phyloP scores from a whole-genome alignment of 2,329 filamentous ascomycete species.

The Sordariomycetes sp. region DNA sequence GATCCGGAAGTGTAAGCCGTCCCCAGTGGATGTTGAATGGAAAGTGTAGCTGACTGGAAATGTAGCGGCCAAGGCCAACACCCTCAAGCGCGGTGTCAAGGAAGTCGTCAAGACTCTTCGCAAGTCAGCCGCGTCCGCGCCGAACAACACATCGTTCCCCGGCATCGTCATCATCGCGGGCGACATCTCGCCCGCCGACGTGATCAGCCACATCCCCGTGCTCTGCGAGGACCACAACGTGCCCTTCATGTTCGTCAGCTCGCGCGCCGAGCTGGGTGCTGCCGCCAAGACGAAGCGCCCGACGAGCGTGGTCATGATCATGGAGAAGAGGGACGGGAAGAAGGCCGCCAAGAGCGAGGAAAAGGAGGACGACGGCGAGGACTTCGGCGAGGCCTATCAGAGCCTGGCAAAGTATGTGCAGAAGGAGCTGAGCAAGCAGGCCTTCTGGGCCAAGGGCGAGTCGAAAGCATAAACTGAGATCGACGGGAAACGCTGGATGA shows the following conservation, averaged over 20 bases:
- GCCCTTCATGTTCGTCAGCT: conserved; percentile 91
- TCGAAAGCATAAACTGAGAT: conserved; percentile 13
- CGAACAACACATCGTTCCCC: conserved; percentile 53
- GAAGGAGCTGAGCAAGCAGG: conserved; percentile 55
- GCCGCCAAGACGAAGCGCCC: conserved; percentile 93
- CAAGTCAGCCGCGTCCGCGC: conserved; percentile 70
- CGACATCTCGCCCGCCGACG: conserved; percentile 97
- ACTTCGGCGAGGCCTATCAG: conserved; percentile 55
- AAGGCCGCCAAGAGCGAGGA: conserved; percentile 35
- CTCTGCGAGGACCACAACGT: conserved; percentile 98
- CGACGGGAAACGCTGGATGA: neutral
- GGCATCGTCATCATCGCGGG: conserved; percentile 86
- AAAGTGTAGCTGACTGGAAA: neutral
- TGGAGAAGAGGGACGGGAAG: conserved; percentile 43
- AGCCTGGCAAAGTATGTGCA: conserved; percentile 56
- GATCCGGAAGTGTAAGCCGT: conserved; percentile 42
- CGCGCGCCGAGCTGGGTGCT: conserved; percentile 85
- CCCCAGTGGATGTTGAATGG: neutral
- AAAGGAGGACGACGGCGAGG: conserved; percentile 43
- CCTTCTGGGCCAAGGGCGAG: conserved; percentile 35
- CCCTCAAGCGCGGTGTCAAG: conserved; percentile 95
- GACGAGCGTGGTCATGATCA: conserved; percentile 90
- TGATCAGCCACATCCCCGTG: conserved; percentile 95
- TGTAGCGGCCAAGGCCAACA: conserved; percentile 86
- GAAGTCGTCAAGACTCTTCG: conserved; percentile 97